A percentile compares a stretch with the other conserved stretches of the same genome.
phyloP scores from a whole-genome alignment of 805 yeast species.

The Yarrowia sp. region DNA sequence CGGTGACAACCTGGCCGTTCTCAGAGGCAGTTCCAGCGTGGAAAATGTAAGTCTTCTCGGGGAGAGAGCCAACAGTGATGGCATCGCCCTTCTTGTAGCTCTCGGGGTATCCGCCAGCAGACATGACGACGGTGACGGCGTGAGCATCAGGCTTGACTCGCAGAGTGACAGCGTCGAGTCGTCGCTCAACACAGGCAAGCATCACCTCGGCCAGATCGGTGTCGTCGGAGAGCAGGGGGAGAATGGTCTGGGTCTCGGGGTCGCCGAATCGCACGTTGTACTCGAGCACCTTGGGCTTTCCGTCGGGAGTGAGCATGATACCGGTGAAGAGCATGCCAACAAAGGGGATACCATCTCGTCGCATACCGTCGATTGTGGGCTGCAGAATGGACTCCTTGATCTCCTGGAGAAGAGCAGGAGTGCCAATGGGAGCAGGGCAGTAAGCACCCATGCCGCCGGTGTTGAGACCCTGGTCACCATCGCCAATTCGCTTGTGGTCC shows the following conservation, averaged over 20 bases:
- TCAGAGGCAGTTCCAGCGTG: constrained; percentile 89
- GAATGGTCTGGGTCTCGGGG: constrained; percentile 97
- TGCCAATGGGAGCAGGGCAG: constrained; percentile 96
- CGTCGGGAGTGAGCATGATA: constrained; percentile 82
- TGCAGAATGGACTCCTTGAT: constrained; percentile 79
- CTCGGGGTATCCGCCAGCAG: constrained; percentile 98
- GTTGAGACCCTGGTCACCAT: constrained; percentile 91
- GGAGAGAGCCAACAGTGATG: constrained; percentile 64
- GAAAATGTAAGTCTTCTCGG: constrained; percentile 75
- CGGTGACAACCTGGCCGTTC: constrained; percentile 72
- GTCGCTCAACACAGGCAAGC: constrained; percentile 91
- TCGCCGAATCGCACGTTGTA: constrained; percentile 99
- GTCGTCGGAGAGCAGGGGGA: constrained; percentile 79
- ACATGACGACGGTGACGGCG: constrained; percentile 91
- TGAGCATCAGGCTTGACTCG: constrained; percentile 58
- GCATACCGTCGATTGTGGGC: constrained; percentile 96
- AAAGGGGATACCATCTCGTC: constrained; percentile 93
- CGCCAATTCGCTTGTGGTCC: constrained; percentile 95
- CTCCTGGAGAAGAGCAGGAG: constrained; percentile 70
- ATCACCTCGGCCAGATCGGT: constrained; percentile 94
- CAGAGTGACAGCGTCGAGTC: constrained; percentile 82
- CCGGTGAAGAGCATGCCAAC: constrained; percentile 97
- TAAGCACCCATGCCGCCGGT: constrained; percentile 99
- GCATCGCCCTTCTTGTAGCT: constrained; percentile 83
- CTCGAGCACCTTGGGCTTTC: constrained; percentile 89